Percentiles rank a stretch among this genome's conserved stretches.
phyloP scores from a whole-genome alignment of 805 yeast genomes.

The Barnettozyma wickerhamii region DNA sequence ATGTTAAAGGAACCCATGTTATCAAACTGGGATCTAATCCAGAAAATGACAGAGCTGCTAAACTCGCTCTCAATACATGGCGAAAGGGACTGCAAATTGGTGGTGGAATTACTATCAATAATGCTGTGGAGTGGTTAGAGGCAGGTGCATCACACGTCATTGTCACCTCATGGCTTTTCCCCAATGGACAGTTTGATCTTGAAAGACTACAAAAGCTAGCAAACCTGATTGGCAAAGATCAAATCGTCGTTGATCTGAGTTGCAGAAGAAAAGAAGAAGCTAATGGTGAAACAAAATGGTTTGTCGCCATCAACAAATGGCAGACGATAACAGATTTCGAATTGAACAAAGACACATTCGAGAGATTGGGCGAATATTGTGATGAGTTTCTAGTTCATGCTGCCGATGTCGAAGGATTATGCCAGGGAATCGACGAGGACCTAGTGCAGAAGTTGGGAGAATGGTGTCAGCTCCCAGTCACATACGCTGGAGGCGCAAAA shows the following conservation, averaged over 20 bases:
- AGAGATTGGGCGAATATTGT: conserved; percentile 57
- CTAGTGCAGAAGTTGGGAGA: conserved; percentile 67
- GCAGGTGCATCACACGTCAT: conserved; percentile 82
- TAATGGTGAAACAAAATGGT: conserved; percentile 46
- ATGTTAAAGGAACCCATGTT: conserved; percentile 80
- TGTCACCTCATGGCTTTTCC: conserved; percentile 88
- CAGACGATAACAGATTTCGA: conserved; percentile 74
- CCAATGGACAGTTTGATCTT: conserved; percentile 47
- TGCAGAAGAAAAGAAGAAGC: conserved; percentile 49
- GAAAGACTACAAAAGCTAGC: conserved; percentile 50
- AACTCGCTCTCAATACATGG: conserved; percentile 69
- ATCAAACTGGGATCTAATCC: conserved; percentile 80
- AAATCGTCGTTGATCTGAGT: conserved; percentile 84
- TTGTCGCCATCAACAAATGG: conserved; percentile 98
- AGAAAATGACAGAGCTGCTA: conserved; percentile 79
- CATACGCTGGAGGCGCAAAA: conserved; percentile 97
- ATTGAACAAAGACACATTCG: conserved; percentile 51
- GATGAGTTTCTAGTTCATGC: conserved; percentile 92
- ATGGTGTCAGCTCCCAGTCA: conserved; percentile 78
- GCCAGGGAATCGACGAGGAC: conserved; percentile 85
- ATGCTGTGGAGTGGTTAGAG: conserved; percentile 77
- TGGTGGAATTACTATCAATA: conserved; percentile 78
- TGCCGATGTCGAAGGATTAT: conserved; percentile 97
- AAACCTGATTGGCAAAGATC: conserved; percentile 53
- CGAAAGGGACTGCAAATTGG: conserved; percentile 79